A percentile compares a stretch with the other conserved stretches of the same genome.
Evolutionary conservation across 2,329 filamentous ascomycete genomes (phyloP).

Genomic region (Cladosporium sp.): DNA sequence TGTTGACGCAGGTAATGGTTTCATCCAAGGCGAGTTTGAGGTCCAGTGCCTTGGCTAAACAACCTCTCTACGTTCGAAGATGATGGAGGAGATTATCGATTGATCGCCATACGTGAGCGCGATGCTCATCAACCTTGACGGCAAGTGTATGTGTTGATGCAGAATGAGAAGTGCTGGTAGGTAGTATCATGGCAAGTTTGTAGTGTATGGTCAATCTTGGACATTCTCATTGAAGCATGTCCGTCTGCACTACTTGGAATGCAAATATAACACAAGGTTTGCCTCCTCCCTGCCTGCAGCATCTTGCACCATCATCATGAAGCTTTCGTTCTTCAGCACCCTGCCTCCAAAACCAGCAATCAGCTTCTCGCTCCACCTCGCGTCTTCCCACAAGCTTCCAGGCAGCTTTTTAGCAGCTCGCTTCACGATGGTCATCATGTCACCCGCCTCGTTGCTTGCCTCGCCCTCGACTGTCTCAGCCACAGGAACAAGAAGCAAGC

Average conservation of each 20-base stretch:
- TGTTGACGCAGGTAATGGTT: background rate
- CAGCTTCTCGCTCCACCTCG: constrained; percentile 25
- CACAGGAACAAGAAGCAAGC: constrained; percentile 3
- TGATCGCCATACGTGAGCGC: no score
- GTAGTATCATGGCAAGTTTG: no score
- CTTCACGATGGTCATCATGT: constrained; percentile 22
- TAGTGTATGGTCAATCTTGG: no score
- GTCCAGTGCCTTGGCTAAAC: background rate
- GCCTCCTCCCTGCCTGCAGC: constrained; percentile 20
- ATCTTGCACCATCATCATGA: constrained; percentile 29
- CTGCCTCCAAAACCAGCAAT: constrained; percentile 28
- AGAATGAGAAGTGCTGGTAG: no score
- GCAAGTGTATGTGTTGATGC: no score
- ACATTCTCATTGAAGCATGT: no score
- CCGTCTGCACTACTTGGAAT: constrained; percentile 13
- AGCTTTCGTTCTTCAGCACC: constrained; percentile 28
- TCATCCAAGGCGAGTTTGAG: background rate
- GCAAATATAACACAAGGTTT: constrained; percentile 29
- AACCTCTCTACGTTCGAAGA: no score
- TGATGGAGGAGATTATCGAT: no score
- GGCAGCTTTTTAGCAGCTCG: constrained; percentile 18
- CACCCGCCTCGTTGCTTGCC: constrained; percentile 21
- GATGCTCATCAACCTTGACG: no score
- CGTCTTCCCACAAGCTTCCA: constrained; percentile 23
- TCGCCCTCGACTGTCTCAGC: constrained; percentile 9